phyloP scores from a whole-genome alignment of 176 grass and related monocot genomes.

The Hyparrhenia diplandra region DNA sequence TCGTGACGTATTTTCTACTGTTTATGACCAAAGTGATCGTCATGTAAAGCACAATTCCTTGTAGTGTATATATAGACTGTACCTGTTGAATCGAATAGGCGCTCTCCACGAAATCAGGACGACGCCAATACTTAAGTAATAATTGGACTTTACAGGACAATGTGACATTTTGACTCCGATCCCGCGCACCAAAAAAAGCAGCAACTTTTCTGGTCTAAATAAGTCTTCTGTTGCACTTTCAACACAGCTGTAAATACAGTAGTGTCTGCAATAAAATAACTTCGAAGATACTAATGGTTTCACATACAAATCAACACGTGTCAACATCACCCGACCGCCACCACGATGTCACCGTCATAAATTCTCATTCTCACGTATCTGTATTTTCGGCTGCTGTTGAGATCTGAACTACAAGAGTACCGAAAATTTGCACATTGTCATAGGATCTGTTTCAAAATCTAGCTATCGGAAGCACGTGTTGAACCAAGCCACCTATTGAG shows the following conservation, averaged over 20 bases:
- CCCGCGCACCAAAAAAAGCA: not conserved
- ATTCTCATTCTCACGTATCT: not conserved
- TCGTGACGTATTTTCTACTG: too few species aligned
- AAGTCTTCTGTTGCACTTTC: constrained; percentile 7
- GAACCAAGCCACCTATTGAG: not conserved
- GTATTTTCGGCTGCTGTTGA: not conserved
- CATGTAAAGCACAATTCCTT: too few species aligned
- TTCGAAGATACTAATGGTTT: not conserved
- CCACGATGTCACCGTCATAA: not conserved
- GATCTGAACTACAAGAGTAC: not conserved
- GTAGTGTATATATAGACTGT: not conserved
- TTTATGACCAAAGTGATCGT: too few species aligned
- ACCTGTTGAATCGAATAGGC: not conserved
- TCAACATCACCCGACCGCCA: not conserved
- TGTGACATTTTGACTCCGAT: constrained; percentile 13
- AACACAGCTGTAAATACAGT: constrained; percentile 32
- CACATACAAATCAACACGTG: not conserved
- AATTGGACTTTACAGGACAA: not conserved
- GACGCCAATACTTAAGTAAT: not conserved
- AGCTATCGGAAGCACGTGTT: not conserved
- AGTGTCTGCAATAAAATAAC: not conserved
- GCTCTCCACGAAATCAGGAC: not conserved
- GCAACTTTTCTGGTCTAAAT: not conserved
- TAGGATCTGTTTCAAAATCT: not conserved
- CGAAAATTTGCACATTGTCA: not conserved